Base-by-base conservation (phyloP, 2,329 filamentous ascomycete species). In the Ophiosphaerella narmari region DNA sequence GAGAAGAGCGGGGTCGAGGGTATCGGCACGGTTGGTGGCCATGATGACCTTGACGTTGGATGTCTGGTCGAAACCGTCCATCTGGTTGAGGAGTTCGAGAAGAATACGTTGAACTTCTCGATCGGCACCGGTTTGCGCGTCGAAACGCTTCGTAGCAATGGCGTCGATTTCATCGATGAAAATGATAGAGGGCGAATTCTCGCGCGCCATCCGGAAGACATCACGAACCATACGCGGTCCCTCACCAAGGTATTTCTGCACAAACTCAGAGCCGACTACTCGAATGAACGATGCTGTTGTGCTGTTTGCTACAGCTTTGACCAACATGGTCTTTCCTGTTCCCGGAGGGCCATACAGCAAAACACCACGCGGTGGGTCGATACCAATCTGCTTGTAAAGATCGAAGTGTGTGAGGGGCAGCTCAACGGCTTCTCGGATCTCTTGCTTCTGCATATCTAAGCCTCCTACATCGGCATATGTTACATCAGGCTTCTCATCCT, bases 21-120 rank as follows among this genome's bases (percentile, higher is more conserved):
- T 99, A 75, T 97, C 94, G 60, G 94, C 93, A 73, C 94, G 89
- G 81, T 99, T 99, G 62, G 94, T 99, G 62, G 94, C 94, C 94
- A 99, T 99, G 79, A 99, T 99, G 73, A 99, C 94, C 81, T 99
- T 99, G 77, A 99, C 94, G 76, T 99, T 99, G 74, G 91, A 90
- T 0, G 91, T 96, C 77, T 99, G 94, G 75, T 99, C 94, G 80
- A 99, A 99, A 60, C 94, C 94, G 74, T 99, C 94, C 94, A 99
- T 99, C 78, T 99, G 94, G 79, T 99, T 99, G 59, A 99, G 87
- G 62, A 99, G 80, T 75, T 99, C 94, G 53, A 99, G 87, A 52
- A 99, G 81, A 69, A 99, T 99, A 82, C 94, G 93, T 80, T 99
- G 94, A 13, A 99, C 94, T 77, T 99, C 94, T 78, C 94, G 86